Percentiles rank a stretch among this genome's conserved stretches.
These are phyloP conservation scores for Hordeum pubiflorum DNA, from an alignment of 202 grass and related monocot species.

Conservation along the genomic window DNA sequence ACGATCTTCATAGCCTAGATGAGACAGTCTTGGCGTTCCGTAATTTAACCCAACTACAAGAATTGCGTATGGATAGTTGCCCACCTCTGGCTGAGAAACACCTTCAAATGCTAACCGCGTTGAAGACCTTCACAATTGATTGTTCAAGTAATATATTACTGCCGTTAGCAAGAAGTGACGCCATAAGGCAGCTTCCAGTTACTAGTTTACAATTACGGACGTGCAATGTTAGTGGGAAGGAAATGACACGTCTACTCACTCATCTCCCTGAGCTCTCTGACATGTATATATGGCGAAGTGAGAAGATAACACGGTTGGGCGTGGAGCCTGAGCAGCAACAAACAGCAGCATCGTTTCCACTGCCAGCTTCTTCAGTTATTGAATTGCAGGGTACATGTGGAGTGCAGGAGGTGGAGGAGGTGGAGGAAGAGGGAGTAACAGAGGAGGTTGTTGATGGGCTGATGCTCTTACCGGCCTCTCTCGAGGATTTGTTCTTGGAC, in stretches of 20 bases:
- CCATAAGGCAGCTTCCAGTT: background rate
- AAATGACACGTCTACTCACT: background rate
- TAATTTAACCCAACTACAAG: background rate
- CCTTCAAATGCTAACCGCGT: background rate
- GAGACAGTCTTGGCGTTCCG: background rate
- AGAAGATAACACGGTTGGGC: background rate
- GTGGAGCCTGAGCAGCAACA: background rate
- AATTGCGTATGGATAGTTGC: rapidly evolving
- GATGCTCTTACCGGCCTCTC: background rate
- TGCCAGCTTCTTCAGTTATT: background rate
- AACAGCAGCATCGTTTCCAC: background rate
- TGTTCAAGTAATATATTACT: background rate
- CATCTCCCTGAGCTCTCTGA: background rate
- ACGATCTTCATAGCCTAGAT: background rate
- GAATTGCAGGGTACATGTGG: background rate
- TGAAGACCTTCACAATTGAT: background rate
- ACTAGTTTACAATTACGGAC: background rate
- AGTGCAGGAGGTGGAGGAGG: background rate
- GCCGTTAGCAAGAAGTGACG: background rate
- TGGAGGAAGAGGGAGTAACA: too few relatives aligned
- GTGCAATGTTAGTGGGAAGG: background rate
- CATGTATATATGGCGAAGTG: rapidly evolving
- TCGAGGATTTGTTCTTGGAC: rapidly evolving
- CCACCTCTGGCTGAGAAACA: background rate
- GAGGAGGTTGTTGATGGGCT: background rate